Percentiles rank a stretch among this genome's conserved stretches.
phyloP scores from a whole-genome alignment of 2,329 filamentous ascomycete species.

The Trichophyton schoenleinii region DNA sequence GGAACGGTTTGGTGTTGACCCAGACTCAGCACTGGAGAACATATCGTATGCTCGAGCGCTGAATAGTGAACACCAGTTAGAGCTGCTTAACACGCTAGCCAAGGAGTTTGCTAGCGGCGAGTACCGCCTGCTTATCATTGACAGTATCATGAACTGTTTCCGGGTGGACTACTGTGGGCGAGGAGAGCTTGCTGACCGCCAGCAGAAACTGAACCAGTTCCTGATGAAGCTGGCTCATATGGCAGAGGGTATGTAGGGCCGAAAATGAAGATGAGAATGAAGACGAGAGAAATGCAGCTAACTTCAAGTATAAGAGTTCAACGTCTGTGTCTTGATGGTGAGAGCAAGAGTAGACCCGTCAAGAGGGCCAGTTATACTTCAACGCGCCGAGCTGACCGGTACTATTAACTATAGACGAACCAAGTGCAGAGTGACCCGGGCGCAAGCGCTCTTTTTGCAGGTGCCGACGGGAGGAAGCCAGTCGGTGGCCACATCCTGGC shows the following conservation, averaged over 20 bases:
- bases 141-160: conserved; percentile 59
- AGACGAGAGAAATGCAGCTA: neutral
- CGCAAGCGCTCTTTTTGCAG: conserved; percentile 53
- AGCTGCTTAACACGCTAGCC: conserved; percentile 49
- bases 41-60: conserved; percentile 52
- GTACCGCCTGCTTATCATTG: conserved; percentile 54
- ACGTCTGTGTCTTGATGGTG: conserved; percentile 52
- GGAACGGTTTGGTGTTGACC: conserved; percentile 51
- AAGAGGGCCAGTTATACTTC: neutral
- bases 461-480: conserved; percentile 55
- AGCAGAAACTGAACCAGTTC: conserved; percentile 56
- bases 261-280: conserved; percentile 5
- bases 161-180: conserved; percentile 55
- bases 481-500: conserved; percentile 56
- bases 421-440: conserved; percentile 61
- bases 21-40: conserved; percentile 50
- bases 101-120: conserved; percentile 50
- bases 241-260: conserved; percentile 41
- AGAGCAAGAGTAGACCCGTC: conserved; percentile 7
- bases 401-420: conserved; percentile 41
- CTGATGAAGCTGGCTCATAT: conserved; percentile 51
- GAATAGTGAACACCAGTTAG: conserved; percentile 55
- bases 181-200: conserved; percentile 54
- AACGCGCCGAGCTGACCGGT: neutral
- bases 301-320: conserved; percentile 42